A percentile compares a stretch with the other conserved stretches of the same genome.
Conservation (phyloP, 179 eudicot genomes). For the Gypsophila paniculata region DNA sequence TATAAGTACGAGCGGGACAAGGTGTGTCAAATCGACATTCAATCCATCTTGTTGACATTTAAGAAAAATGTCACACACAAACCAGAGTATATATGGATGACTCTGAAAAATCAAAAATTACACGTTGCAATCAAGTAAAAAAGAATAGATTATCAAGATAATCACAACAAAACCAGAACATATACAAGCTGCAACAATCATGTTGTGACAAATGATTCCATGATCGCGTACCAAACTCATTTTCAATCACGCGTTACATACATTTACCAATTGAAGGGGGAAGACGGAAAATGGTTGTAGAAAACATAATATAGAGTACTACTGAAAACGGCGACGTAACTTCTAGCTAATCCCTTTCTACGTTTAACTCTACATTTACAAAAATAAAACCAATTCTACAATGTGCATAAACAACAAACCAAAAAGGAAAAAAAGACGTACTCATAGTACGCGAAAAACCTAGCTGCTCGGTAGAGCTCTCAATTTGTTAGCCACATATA, state of each 20-base stretch:
- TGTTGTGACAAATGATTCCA: neutral
- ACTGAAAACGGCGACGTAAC: neutral
- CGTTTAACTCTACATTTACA: slow-evolving; percentile 22
- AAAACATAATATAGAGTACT: neutral
- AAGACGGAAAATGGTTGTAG: neutral
- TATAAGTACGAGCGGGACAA: no score
- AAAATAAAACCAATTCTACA: slow-evolving; percentile 20
- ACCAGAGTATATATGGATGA: no score
- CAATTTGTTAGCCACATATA: slow-evolving; percentile 85
- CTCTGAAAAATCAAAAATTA: no score
- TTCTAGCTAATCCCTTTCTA: neutral
- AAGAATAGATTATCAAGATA: no score
- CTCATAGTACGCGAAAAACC: slow-evolving; percentile 15
- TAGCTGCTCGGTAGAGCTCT: slow-evolving; percentile 41
- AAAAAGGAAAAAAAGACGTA: slow-evolving; percentile 6
- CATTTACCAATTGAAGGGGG: neutral
- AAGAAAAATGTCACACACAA: no score
- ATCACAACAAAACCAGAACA: no score
- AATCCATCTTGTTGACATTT: no score
- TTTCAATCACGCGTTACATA: neutral
- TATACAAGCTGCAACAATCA: no score
- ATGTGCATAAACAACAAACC: slow-evolving; percentile 21
- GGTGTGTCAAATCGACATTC: no score
- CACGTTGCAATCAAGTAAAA: no score
- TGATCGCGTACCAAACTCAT: neutral